Conservation (phyloP, 192 early-diverging fungal genomes). For the Phycomyces nitens region DNA sequence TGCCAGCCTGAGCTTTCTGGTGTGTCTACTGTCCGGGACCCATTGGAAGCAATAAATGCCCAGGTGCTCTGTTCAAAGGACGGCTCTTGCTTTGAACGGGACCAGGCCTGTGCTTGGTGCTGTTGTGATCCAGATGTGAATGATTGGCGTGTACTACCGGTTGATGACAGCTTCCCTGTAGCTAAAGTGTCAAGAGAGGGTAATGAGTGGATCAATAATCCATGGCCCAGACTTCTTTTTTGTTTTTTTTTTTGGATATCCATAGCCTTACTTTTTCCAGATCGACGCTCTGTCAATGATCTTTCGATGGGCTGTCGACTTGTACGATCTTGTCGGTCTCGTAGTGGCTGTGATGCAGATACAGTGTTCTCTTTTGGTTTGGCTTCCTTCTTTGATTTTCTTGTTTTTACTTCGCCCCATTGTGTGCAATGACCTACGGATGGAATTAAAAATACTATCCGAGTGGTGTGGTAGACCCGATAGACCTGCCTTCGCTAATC, state of each 20-base stretch:
- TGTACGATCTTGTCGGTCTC: background rate
- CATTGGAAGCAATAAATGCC: slow-evolving; percentile 37
- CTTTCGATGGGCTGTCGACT: background rate
- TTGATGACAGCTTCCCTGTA: background rate
- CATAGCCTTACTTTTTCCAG: background rate
- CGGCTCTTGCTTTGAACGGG: background rate
- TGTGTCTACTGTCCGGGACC: background rate
- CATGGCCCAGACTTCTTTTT: background rate
- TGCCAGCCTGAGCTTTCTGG: background rate
- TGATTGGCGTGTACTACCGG: background rate
- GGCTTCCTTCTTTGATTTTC: slow-evolving; percentile 58
- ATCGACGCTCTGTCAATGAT: background rate
- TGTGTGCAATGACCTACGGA: slow-evolving; percentile 69
- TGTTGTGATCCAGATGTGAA: background rate
- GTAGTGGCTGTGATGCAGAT: background rate
- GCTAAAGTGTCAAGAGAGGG: background rate
- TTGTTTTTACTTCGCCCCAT: slow-evolving; percentile 87
- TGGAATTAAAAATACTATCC: slow-evolving; percentile 2
- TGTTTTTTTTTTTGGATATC: background rate
- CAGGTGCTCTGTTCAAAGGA: slow-evolving; percentile 35
- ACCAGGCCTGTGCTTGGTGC: background rate
- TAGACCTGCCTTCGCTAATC: slow-evolving; percentile 70
- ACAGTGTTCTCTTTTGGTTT: slow-evolving; percentile 45
- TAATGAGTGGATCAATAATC: too few species aligned
- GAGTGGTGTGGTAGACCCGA: background rate